Conservation (phyloP, 345 rosid genomes). For the Ricinus communis region DNA sequence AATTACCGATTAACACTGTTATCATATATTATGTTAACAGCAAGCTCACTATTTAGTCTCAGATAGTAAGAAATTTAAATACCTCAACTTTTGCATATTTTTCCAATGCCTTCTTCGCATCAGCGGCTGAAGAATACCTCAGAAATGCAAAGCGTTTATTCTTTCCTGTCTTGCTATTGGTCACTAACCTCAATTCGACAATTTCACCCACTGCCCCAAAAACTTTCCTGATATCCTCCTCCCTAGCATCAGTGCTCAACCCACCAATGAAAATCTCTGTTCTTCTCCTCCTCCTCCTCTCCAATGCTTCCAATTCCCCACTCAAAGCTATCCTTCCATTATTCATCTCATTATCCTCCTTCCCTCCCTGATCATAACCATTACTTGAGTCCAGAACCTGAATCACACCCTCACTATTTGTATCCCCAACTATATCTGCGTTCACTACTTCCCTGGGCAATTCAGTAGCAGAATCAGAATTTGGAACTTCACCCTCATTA, state of each 20-base stretch:
- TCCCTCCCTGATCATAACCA: constrained; percentile 4
- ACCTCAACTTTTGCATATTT: constrained; percentile 26
- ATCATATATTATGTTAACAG: background rate
- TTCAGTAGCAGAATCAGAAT: constrained; percentile 6
- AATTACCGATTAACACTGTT: background rate
- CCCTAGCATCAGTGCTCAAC: constrained; percentile 21
- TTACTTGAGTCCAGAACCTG: background rate
- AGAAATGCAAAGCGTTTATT: constrained; percentile 33
- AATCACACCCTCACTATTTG: background rate
- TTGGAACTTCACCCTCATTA: background rate
- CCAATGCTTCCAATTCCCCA: constrained; percentile 34
- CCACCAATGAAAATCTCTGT: constrained; percentile 38
- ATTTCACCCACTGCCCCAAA: constrained; percentile 32
- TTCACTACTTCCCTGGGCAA: background rate
- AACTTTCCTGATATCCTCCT: constrained; percentile 31
- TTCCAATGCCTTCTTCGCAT: constrained; percentile 31
- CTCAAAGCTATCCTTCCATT: constrained; percentile 20
- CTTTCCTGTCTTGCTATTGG: constrained; percentile 20
- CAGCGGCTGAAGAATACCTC: constrained; percentile 27
- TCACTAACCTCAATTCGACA: constrained; percentile 22
- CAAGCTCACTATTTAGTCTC: background rate
- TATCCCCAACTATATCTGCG: constrained; percentile 7
- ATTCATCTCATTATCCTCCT: constrained; percentile 4
- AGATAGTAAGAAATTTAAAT: background rate
- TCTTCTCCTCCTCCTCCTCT: constrained; percentile 26